Percentiles rank a stretch among this genome's conserved stretches.
Conservation (phyloP, 768 basidiomycete species). For the Trametes elegans region DNA sequence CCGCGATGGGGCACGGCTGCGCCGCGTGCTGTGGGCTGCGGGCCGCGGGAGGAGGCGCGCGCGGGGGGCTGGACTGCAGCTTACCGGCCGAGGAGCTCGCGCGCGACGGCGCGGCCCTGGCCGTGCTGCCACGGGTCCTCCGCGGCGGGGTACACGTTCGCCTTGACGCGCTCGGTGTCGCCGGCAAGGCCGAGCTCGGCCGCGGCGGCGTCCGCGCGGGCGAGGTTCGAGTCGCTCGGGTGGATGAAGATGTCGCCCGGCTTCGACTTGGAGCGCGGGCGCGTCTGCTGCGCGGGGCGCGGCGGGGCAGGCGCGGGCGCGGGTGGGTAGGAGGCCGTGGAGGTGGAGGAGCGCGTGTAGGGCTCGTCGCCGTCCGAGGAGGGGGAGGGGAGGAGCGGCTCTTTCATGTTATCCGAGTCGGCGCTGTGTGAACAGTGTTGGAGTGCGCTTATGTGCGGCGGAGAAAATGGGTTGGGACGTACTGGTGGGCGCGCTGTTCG, state of each 20-base stretch:
- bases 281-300: slow-evolving; percentile 20
- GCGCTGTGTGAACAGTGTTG: slow-evolving; percentile 19
- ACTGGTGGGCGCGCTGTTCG: slow-evolving; percentile 14
- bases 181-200: slow-evolving; percentile 47
- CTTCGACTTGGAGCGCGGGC: slow-evolving; percentile 51
- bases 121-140: slow-evolving; percentile 49
- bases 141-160: slow-evolving; percentile 35
- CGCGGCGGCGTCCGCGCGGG: slow-evolving; percentile 63
- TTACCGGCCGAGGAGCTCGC: slow-evolving; percentile 36
- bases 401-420: slow-evolving; percentile 26
- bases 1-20: too few species aligned
- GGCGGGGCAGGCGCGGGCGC: background rate
- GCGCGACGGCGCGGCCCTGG: slow-evolving; percentile 48
- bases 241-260: slow-evolving; percentile 62
- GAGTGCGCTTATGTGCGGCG: too few species aligned
- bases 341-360: slow-evolving; percentile 10
- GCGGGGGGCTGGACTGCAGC: background rate
- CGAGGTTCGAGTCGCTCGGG: slow-evolving; percentile 59
- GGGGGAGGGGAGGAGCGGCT: slow-evolving; percentile 24
- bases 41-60: background rate
- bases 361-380: slow-evolving; percentile 11
- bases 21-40: too few species aligned
- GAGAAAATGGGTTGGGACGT: background rate
- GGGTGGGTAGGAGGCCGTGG: slow-evolving; percentile 20
- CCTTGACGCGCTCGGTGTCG: slow-evolving; percentile 47